Conservation (phyloP, 495 filamentous ascomycete genomes). For the Aspergillus sclerotioniger region DNA sequence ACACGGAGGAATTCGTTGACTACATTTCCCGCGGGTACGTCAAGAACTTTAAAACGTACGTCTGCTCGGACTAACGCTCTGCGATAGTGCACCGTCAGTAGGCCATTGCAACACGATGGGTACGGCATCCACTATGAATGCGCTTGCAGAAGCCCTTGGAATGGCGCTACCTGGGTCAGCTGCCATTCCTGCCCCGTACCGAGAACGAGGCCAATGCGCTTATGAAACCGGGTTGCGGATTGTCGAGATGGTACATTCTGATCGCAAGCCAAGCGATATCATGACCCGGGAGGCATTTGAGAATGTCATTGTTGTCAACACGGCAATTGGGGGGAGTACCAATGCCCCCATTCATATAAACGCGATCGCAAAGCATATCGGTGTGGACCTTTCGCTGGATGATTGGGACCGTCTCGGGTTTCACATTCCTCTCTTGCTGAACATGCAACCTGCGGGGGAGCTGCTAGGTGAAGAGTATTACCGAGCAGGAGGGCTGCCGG, state of each 20-base stretch:
- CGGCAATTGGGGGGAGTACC: slow-evolving; percentile 55
- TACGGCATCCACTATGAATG: slow-evolving; percentile 59
- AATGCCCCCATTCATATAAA: slow-evolving; percentile 58
- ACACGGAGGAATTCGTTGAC: slow-evolving; percentile 47
- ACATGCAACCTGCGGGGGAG: slow-evolving; percentile 55
- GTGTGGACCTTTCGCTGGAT: slow-evolving; percentile 48
- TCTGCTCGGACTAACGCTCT: slow-evolving; percentile 9
- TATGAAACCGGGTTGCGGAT: slow-evolving; percentile 53
- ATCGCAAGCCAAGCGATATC: slow-evolving; percentile 55
- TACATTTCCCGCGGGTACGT: slow-evolving; percentile 48
- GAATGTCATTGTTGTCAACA: slow-evolving; percentile 53
- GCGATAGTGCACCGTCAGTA: slow-evolving; percentile 44
- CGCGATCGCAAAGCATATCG: slow-evolving; percentile 54
- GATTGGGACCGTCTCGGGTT: slow-evolving; percentile 54
- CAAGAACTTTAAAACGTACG: not conserved
- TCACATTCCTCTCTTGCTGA: slow-evolving; percentile 49
- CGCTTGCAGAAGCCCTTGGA: slow-evolving; percentile 53
- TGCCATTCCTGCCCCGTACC: slow-evolving; percentile 53
- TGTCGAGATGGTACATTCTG: slow-evolving; percentile 53
- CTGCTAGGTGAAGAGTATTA: slow-evolving; percentile 53
- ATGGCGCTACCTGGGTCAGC: slow-evolving; percentile 57
- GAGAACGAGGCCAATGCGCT: slow-evolving; percentile 51
- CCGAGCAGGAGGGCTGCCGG: slow-evolving; percentile 53
- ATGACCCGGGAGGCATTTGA: slow-evolving; percentile 56
- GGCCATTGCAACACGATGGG: slow-evolving; percentile 60